phyloP scores from a whole-genome alignment of 345 rosid species.

The Linum usitatissimum region DNA sequence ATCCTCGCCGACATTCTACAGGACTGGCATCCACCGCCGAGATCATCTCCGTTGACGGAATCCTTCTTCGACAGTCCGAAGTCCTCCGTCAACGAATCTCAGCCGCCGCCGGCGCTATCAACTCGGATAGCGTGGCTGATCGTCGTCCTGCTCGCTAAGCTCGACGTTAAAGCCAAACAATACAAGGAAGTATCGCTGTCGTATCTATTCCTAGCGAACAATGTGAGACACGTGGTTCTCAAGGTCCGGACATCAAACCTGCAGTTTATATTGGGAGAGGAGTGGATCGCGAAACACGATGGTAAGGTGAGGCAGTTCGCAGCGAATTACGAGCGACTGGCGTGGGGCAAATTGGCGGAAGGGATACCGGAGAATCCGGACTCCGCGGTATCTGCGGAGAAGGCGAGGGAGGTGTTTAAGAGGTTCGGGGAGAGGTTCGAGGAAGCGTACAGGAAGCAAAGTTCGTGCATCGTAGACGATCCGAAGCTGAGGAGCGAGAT shows the following conservation, averaged over 20 bases:
- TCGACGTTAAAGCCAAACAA: conserved; percentile 48
- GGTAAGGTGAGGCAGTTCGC: conserved; percentile 41
- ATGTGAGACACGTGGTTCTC: conserved; percentile 41
- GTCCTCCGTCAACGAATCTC: conserved; percentile 13
- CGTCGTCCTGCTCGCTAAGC: conserved; percentile 51
- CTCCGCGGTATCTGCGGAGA: conserved; percentile 18
- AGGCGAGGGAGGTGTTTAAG: conserved; percentile 31
- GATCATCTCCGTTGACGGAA: conserved; percentile 23
- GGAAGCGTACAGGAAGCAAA: conserved; percentile 40
- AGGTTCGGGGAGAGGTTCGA: conserved; percentile 45
- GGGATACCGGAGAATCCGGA: conserved; percentile 35
- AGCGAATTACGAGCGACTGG: conserved; percentile 41
- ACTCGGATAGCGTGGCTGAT: conserved; percentile 45
- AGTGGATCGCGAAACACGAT: conserved; percentile 42
- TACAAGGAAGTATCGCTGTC: conserved; percentile 41
- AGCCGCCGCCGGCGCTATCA: conserved; percentile 30
- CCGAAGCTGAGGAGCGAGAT: conserved; percentile 45
- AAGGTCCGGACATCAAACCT: conserved; percentile 43
- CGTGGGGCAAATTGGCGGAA: conserved; percentile 36
- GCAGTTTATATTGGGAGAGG: conserved; percentile 41
- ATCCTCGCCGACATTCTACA: conserved; percentile 29
- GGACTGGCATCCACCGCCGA: conserved; percentile 29
- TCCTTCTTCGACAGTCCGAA: conserved; percentile 27
- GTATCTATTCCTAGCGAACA: conserved; percentile 66
- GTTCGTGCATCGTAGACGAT: conserved; percentile 35